These are phyloP conservation scores for Exophiala alcalophila DNA, from an alignment of 2,329 filamentous ascomycete species.

Conservation along the genomic window DNA sequence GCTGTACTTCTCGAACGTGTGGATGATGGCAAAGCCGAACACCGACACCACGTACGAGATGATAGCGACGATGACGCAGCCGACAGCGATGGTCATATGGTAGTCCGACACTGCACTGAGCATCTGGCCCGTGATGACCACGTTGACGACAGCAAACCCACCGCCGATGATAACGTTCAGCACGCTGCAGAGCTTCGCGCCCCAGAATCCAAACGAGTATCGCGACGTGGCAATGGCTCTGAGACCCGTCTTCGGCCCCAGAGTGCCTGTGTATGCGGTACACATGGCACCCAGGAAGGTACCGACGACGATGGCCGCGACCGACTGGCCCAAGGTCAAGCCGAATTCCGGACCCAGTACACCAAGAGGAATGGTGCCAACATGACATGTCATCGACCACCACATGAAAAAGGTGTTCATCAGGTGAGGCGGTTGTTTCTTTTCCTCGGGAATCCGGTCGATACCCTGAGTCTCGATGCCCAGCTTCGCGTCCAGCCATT, in stretches of 20 bases:
- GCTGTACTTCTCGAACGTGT: constrained; percentile 34
- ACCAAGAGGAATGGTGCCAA: constrained; percentile 39
- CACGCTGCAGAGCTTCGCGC: constrained; percentile 33
- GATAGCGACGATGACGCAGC: constrained; percentile 35
- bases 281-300: constrained; percentile 43
- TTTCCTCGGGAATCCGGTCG: constrained; percentile 46
- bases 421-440: constrained; percentile 43
- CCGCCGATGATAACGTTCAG: constrained; percentile 33
- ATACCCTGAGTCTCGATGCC: constrained; percentile 50
- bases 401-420: constrained; percentile 46
- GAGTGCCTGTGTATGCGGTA: constrained; percentile 42
- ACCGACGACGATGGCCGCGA: constrained; percentile 41
- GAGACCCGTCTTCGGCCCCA: constrained; percentile 42
- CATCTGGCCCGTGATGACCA: constrained; percentile 37
- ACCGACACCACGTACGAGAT: constrained; percentile 33
- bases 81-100: constrained; percentile 33
- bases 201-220: constrained; percentile 35
- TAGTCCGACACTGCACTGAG: constrained; percentile 37
- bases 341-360: constrained; percentile 51
- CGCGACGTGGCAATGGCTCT: constrained; percentile 33
- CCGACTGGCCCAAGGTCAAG: constrained; percentile 45
- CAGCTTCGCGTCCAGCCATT: constrained; percentile 45
- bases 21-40: constrained; percentile 33
- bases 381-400: constrained; percentile 45
- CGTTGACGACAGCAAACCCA: constrained; percentile 36